phyloP scores from a whole-genome alignment of 768 basidiomycete genomes.

The Leucocoprinus birnbaumii region DNA sequence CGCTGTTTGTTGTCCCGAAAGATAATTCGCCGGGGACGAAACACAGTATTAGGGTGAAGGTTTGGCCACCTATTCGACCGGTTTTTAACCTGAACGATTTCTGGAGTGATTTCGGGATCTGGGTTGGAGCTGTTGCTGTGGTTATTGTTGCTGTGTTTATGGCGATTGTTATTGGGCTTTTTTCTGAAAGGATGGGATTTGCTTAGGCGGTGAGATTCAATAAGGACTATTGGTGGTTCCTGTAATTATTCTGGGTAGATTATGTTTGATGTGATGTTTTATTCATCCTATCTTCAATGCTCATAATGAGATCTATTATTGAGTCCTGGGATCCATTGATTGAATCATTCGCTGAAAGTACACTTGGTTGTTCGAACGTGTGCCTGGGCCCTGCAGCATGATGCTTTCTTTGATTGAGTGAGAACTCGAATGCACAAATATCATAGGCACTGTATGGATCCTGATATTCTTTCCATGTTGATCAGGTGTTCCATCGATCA shows the following conservation, averaged over 20 bases:
- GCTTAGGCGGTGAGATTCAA: neutral
- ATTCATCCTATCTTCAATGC: too few species aligned
- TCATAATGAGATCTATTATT: too few species aligned
- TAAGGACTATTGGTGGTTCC: neutral
- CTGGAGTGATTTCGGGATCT: conserved; percentile 52
- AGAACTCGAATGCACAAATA: too few species aligned
- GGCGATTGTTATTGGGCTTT: neutral
- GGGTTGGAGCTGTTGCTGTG: conserved; percentile 17
- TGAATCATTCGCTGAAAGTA: too few species aligned
- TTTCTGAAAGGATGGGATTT: conserved; percentile 3
- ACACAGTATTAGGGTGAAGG: conserved; percentile 50
- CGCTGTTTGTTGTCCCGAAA: conserved; percentile 61
- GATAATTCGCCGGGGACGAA: conserved; percentile 40
- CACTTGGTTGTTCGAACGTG: too few species aligned
- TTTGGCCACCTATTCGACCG: conserved; percentile 47
- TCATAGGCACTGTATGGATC: too few species aligned
- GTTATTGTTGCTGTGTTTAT: conserved; percentile 18
- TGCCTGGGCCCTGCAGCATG: too few species aligned
- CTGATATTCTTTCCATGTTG: too few species aligned
- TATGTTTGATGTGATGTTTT: neutral
- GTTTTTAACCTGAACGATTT: conserved; percentile 60
- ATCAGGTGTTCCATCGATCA: too few species aligned
- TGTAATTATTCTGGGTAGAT: neutral
- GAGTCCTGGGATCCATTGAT: too few species aligned
- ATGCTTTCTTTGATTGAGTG: too few species aligned